Conservation (phyloP, 805 yeast species). For the Zygosaccharomyces lentus region DNA sequence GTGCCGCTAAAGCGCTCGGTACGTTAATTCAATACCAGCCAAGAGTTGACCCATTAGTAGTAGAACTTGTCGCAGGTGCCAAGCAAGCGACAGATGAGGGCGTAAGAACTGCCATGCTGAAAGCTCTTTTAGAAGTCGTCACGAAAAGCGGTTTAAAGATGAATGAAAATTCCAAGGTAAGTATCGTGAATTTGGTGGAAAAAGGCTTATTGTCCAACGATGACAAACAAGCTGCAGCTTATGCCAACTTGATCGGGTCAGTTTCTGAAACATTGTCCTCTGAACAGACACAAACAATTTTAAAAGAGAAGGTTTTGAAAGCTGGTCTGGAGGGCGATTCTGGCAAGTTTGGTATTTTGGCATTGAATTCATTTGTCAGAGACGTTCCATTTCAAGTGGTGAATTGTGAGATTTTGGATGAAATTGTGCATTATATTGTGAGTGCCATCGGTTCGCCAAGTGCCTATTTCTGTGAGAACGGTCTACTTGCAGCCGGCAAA, state of each 20-base stretch:
- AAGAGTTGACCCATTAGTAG: slow-evolving; percentile 85
- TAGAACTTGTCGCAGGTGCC: slow-evolving; percentile 76
- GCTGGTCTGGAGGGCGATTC: slow-evolving; percentile 41
- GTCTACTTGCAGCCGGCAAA: slow-evolving; percentile 79
- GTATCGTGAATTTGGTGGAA: slow-evolving; percentile 69
- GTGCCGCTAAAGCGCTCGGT: slow-evolving; percentile 90
- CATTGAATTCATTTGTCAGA: slow-evolving; percentile 74
- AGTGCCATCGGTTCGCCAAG: slow-evolving; percentile 39
- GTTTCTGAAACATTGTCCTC: slow-evolving; percentile 59
- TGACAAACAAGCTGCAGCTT: slow-evolving; percentile 65
- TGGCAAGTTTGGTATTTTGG: slow-evolving; percentile 60
- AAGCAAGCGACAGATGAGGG: slow-evolving; percentile 60
- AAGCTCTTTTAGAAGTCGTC: slow-evolving; percentile 79
- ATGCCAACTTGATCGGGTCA: slow-evolving; percentile 76
- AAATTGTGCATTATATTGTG: slow-evolving; percentile 47
- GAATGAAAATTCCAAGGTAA: slow-evolving; percentile 65
- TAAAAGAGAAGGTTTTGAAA: slow-evolving; percentile 55
- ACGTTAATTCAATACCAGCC: slow-evolving; percentile 85
- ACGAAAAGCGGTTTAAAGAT: slow-evolving; percentile 72
- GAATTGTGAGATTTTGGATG: slow-evolving; percentile 46
- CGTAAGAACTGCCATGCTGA: slow-evolving; percentile 79
- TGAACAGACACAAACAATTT: slow-evolving; percentile 59
- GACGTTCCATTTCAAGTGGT: slow-evolving; percentile 68
- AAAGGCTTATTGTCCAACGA: slow-evolving; percentile 54
- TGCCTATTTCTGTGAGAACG: slow-evolving; percentile 65